Percentiles rank a stretch among this genome's conserved stretches.
These are phyloP conservation scores for Acer negundo DNA, from an alignment of 345 rosid genomes.

Conservation along the genomic window DNA sequence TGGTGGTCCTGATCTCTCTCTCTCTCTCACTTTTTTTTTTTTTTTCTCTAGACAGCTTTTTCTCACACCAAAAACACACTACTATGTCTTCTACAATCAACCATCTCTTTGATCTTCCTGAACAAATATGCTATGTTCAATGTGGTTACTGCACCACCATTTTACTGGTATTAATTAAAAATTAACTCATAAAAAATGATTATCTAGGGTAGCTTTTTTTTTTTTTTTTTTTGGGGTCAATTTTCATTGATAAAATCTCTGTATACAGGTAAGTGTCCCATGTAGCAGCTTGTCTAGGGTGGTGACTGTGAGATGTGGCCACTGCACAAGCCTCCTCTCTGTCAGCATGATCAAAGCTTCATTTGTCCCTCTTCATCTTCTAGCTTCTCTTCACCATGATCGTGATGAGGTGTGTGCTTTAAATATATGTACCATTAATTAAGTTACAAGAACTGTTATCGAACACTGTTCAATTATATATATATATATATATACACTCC, in stretches of 20 bases:
- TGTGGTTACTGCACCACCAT: constrained; percentile 94
- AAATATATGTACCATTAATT: not conserved
- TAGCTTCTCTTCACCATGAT: constrained; percentile 63
- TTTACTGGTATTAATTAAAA: constrained; percentile 55
- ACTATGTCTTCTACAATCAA: constrained; percentile 61
- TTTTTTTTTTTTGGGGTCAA: not conserved
- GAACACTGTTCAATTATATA: not conserved
- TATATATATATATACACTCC: too few species aligned
- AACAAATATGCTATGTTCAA: constrained; percentile 95
- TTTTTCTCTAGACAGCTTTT: not conserved
- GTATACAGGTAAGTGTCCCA: constrained; percentile 85
- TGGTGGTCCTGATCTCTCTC: constrained; percentile 6
- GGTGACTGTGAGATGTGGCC: constrained; percentile 96
- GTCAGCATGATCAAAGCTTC: constrained; percentile 90
- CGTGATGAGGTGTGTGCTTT: constrained; percentile 38
- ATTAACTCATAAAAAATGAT: constrained; percentile 9
- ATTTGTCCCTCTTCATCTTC: constrained; percentile 78
- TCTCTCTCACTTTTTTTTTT: constrained; percentile 13
- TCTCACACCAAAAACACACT: constrained; percentile 12
- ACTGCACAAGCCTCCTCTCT: constrained; percentile 90
- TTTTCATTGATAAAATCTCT: not conserved
- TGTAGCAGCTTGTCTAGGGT: constrained; percentile 79
- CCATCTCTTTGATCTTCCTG: constrained; percentile 74
- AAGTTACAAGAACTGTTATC: not conserved
- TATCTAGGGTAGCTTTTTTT: not conserved